phyloP scores from a whole-genome alignment of 1,284 basidiomycete species.

The Tremellales sp. region DNA sequence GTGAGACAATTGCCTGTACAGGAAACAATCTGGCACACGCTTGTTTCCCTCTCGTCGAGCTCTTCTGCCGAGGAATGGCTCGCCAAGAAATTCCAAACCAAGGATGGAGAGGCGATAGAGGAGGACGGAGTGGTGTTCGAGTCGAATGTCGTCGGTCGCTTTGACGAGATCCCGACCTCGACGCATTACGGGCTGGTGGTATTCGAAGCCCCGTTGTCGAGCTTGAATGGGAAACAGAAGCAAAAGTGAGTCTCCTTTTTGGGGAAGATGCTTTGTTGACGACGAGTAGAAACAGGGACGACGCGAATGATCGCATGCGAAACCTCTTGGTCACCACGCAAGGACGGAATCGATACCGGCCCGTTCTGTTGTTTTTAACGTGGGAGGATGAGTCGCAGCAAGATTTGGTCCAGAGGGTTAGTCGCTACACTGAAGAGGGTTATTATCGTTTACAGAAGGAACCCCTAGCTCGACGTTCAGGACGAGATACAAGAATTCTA shows the following conservation, averaged over 20 bases:
- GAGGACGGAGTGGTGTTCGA: conserved; percentile 23
- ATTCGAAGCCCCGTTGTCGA: conserved; percentile 30
- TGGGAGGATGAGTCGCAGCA: conserved; percentile 39
- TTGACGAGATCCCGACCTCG: conserved; percentile 13
- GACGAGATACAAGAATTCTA: conserved; percentile 25
- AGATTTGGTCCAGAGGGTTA: conserved; percentile 25
- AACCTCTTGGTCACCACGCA: conserved; percentile 2
- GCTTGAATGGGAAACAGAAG: conserved; percentile 6
- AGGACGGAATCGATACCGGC: conserved; percentile 17
- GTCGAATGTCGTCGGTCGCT: conserved; percentile 11
- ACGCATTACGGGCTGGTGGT: conserved; percentile 27
- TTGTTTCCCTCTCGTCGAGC: conserved; percentile 26
- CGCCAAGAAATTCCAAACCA: conserved; percentile 25
- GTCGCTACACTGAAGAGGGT: conserved; percentile 7
- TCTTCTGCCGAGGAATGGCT: conserved; percentile 31
- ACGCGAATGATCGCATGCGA: conserved; percentile 30
- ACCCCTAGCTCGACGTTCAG: conserved; percentile 23
- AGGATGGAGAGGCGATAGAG: conserved; percentile 7
- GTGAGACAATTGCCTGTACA: not conserved
- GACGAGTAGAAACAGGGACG: conserved; percentile 24
- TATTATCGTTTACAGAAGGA: not conserved
- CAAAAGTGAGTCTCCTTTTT: conserved; percentile 12
- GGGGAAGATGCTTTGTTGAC: conserved; percentile 1
- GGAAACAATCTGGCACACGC: conserved; percentile 13
- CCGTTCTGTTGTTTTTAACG: conserved; percentile 32